phyloP scores from a whole-genome alignment of 257 asterid species.

The Pogostemon cablin region DNA sequence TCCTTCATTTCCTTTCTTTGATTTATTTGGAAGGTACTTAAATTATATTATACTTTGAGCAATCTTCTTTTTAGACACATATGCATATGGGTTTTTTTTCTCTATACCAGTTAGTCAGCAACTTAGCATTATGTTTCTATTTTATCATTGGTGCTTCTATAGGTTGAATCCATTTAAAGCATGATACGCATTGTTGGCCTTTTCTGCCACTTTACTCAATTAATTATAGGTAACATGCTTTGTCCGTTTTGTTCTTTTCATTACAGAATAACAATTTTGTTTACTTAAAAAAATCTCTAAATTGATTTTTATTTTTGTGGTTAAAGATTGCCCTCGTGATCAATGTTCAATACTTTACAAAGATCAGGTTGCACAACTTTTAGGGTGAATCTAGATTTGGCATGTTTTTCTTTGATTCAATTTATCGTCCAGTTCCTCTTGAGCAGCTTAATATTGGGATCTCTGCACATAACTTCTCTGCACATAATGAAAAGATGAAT shows the following conservation, averaged over 20 bases:
- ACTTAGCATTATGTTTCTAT: slow-evolving; percentile 12
- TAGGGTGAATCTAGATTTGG: slow-evolving; percentile 96
- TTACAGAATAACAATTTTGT: background rate
- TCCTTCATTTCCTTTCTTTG: too few species aligned
- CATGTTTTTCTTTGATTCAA: slow-evolving; percentile 88
- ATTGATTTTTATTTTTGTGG: slow-evolving; percentile 25
- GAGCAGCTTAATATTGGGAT: slow-evolving; percentile 94
- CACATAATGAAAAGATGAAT: slow-evolving; percentile 79
- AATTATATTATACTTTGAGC: background rate
- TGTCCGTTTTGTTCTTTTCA: slow-evolving; percentile 3
- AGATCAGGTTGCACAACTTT: slow-evolving; percentile 88
- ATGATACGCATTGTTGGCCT: slow-evolving; percentile 99
- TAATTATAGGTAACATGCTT: slow-evolving; percentile 77
- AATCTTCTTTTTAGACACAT: background rate
- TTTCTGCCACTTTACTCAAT: slow-evolving; percentile 93
- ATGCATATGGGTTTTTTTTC: background rate
- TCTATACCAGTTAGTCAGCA: too few species aligned
- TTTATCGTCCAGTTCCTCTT: slow-evolving; percentile 98
- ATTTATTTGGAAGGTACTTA: too few species aligned
- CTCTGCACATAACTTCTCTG: slow-evolving; percentile 72
- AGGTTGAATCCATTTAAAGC: slow-evolving; percentile 98
- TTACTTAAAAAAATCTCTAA: slow-evolving; percentile 12
- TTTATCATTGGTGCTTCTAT: slow-evolving; percentile 36
- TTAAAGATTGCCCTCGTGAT: slow-evolving; percentile 26
- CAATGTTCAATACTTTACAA: slow-evolving; percentile 30